A percentile compares a stretch with the other conserved stretches of the same genome.
phyloP scores from a whole-genome alignment of 352 stramenopile species.

The Globisporangium lucens region DNA sequence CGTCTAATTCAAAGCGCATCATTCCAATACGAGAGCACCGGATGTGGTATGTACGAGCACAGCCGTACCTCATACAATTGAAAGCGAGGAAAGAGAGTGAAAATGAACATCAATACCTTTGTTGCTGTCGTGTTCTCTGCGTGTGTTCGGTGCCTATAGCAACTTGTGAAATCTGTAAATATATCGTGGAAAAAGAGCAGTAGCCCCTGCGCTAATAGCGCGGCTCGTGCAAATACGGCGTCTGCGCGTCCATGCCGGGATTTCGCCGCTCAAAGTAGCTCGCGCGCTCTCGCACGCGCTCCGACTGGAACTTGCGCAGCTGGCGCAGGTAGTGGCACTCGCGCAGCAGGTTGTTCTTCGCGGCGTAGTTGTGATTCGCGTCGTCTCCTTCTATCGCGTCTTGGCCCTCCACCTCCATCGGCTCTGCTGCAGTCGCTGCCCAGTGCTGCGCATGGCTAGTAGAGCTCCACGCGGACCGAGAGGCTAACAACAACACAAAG shows the following conservation, averaged over 20 bases:
- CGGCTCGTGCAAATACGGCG: slow-evolving; percentile 25
- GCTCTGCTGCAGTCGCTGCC: slow-evolving; percentile 1
- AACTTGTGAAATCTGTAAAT: slow-evolving; percentile 1
- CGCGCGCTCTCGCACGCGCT: slow-evolving; percentile 37
- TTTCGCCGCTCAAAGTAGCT: slow-evolving; percentile 40
- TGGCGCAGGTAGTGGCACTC: slow-evolving; percentile 79
- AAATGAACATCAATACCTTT: background rate
- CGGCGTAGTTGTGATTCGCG: slow-evolving; percentile 33
- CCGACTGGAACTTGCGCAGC: slow-evolving; percentile 67
- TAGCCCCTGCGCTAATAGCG: slow-evolving; percentile 9
- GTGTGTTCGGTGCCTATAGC: no score
- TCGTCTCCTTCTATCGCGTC: slow-evolving; percentile 23
- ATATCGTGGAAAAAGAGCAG: background rate
- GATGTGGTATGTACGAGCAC: background rate
- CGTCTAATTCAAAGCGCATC: background rate
- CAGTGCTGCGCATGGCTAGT: background rate
- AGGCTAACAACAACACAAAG: background rate
- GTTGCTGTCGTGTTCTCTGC: background rate
- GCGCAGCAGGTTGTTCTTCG: slow-evolving; percentile 58
- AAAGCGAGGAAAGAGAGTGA: background rate
- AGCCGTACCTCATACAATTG: background rate
- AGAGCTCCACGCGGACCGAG: slow-evolving; percentile 6
- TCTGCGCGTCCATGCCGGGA: slow-evolving; percentile 8
- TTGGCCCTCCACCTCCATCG: slow-evolving; percentile 21
- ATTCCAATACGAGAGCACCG: background rate